Conservation (phyloP, 192 early-diverging fungal genomes). For the Backusella liffmaniae region DNA sequence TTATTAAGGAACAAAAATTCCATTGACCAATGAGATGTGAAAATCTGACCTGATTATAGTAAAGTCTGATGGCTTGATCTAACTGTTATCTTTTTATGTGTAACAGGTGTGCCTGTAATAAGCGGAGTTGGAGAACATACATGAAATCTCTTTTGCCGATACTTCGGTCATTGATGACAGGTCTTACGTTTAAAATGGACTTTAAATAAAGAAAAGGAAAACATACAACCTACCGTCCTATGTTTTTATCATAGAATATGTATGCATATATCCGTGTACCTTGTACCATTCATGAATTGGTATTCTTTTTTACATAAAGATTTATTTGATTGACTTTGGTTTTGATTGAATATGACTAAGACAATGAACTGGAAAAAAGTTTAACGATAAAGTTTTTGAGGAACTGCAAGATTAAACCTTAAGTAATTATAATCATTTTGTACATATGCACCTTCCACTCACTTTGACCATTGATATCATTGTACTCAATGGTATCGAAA, state of each 20-base stretch:
- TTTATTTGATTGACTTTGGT: not conserved
- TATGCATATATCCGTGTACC: not conserved
- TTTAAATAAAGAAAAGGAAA: not conserved
- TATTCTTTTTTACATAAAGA: not conserved
- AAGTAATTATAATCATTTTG: not conserved
- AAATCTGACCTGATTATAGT: not conserved
- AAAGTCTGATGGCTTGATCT: not conserved
- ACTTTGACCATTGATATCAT: not conserved
- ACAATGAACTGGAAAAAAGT: not conserved
- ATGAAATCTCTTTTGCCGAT: not conserved
- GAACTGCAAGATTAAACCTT: not conserved
- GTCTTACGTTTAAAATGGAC: not conserved
- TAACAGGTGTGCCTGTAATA: not conserved
- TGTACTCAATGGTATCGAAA: not conserved
- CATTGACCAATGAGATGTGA: not conserved
- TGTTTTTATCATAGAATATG: not conserved
- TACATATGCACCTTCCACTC: not conserved
- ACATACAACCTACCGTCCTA: not conserved
- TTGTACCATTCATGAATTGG: not conserved
- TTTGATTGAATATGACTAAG: no score
- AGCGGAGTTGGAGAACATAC: not conserved
- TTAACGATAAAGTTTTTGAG: not conserved
- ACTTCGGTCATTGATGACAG: constrained; percentile 1
- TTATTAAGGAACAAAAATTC: not conserved
- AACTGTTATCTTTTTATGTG: not conserved